Percentiles rank a stretch among this genome's conserved stretches.
Evolutionary conservation across 108 stramenopile genomes (phyloP).

Genomic region (Pseudonitzschia delicatissima): DNA sequence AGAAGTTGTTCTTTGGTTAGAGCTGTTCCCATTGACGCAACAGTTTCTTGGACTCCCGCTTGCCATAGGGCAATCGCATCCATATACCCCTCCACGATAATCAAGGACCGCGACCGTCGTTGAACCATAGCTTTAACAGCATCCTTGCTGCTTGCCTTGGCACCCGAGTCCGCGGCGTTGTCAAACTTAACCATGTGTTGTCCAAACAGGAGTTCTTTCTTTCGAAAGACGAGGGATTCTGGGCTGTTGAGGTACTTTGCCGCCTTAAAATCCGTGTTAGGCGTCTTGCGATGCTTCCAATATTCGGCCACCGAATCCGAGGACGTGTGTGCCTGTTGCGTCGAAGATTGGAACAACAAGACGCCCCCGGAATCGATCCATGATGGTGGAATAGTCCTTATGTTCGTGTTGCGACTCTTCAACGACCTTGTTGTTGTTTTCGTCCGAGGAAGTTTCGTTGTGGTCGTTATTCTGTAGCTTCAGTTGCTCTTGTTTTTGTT

Average conservation of each 20-base stretch:
- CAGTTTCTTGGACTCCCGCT: conserved; percentile 68
- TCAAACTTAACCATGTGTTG: conserved; percentile 48
- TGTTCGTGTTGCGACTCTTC: not conserved
- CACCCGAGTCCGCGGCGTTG: not conserved
- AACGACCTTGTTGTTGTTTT: conserved; percentile 12
- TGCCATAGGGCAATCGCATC: conserved; percentile 88
- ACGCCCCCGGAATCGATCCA: conserved; percentile 81
- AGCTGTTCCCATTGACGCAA: conserved; percentile 90
- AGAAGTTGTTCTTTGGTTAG: conserved; percentile 73
- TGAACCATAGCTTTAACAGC: not conserved
- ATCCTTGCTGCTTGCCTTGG: not conserved
- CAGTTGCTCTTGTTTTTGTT: not conserved
- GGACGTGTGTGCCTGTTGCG: conserved; percentile 48
- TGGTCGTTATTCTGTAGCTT: not conserved
- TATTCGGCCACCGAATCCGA: conserved; percentile 78
- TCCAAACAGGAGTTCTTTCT: conserved; percentile 81
- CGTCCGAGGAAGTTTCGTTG: not conserved
- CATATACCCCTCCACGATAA: conserved; percentile 94
- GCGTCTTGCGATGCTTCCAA: conserved; percentile 20
- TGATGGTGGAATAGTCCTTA: conserved; percentile 28
- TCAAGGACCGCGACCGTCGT: conserved; percentile 31
- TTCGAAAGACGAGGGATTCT: conserved; percentile 81
- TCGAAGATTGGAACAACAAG: conserved; percentile 83
- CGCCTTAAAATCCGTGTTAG: conserved; percentile 27
- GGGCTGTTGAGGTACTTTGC: conserved; percentile 95